phyloP scores from a whole-genome alignment of 2,329 filamentous ascomycete species.

The Trichoderma koningiopsis region DNA sequence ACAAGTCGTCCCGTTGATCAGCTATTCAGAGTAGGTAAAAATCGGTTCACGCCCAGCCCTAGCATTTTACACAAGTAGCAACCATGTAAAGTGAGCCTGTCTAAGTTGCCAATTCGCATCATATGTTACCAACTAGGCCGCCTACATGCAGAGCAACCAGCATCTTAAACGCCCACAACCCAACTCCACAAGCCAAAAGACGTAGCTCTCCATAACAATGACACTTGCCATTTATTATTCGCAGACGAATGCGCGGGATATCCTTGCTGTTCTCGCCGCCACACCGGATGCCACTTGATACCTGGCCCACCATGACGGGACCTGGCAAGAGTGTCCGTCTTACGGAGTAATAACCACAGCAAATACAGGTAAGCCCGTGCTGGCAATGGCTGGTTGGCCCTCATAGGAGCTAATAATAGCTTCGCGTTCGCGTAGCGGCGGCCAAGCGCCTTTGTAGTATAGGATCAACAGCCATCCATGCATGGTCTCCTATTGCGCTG shows the following conservation, averaged over 20 bases:
- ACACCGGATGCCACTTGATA: neutral
- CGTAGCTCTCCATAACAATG: neutral
- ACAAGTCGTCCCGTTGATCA: neutral
- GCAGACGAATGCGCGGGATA: neutral
- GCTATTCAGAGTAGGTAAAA: neutral
- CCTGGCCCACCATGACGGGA: neutral
- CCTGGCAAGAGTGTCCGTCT: neutral
- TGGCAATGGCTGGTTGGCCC: neutral
- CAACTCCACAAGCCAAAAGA: neutral
- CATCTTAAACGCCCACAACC: neutral
- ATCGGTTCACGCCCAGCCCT: neutral
- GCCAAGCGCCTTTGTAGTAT: neutral
- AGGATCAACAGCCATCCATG: neutral
- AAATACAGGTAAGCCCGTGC: neutral
- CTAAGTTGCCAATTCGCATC: neutral
- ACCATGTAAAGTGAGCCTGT: neutral
- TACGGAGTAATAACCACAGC: neutral
- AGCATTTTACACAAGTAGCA: neutral
- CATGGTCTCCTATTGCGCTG: neutral
- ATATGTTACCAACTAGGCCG: neutral
- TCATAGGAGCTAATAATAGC: neutral
- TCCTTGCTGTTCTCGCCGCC: slow-evolving; percentile 11
- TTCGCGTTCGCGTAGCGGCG: neutral
- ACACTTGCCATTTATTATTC: slow-evolving; percentile 8
- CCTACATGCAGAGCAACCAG: neutral